These are phyloP conservation scores for Sporobolomyces roseus DNA, from an alignment of 768 basidiomycete genomes.

Conservation along the genomic window DNA sequence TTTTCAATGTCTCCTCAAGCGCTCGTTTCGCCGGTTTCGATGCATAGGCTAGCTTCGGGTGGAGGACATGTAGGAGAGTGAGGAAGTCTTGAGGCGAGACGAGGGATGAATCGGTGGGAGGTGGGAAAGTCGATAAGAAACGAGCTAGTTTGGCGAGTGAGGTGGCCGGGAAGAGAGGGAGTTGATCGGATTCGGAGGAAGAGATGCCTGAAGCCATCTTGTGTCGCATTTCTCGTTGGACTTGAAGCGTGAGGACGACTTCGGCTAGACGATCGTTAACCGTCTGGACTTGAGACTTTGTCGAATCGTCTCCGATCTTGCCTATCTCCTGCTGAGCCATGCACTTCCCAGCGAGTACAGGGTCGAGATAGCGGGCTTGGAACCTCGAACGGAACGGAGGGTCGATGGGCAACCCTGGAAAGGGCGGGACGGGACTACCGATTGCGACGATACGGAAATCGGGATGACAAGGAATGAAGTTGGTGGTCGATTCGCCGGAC, in stretches of 20 bases:
- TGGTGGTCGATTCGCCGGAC: conserved; percentile 13
- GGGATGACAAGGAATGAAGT: conserved; percentile 22
- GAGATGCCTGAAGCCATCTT: conserved; percentile 34
- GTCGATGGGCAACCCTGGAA: conserved; percentile 35
- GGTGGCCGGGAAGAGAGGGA: conserved; percentile 37
- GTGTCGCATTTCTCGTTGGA: conserved; percentile 29
- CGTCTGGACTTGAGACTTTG: conserved; percentile 1
- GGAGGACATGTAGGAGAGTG: conserved; percentile 18
- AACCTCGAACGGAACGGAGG: conserved; percentile 37
- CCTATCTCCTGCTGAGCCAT: not conserved
- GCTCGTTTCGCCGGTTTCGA: not conserved
- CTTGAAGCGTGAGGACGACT: conserved; percentile 18
- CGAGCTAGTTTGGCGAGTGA: conserved; percentile 26
- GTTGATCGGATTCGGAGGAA: conserved; percentile 4
- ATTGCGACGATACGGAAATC: conserved; percentile 36
- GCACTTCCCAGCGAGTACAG: conserved; percentile 10
- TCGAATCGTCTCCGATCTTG: too few relatives aligned
- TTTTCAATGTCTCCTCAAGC: conserved; percentile 7
- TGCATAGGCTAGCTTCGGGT: conserved; percentile 19
- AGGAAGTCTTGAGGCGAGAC: not conserved
- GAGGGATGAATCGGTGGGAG: not conserved
- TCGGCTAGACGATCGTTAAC: conserved; percentile 12
- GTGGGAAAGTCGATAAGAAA: conserved; percentile 38
- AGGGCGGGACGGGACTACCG: conserved; percentile 34
- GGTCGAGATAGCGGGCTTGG: conserved; percentile 35